These are phyloP conservation scores for Apophysomyces elegans DNA, from an alignment of 371 early-diverging fungal genomes.

Conservation along the genomic window DNA sequence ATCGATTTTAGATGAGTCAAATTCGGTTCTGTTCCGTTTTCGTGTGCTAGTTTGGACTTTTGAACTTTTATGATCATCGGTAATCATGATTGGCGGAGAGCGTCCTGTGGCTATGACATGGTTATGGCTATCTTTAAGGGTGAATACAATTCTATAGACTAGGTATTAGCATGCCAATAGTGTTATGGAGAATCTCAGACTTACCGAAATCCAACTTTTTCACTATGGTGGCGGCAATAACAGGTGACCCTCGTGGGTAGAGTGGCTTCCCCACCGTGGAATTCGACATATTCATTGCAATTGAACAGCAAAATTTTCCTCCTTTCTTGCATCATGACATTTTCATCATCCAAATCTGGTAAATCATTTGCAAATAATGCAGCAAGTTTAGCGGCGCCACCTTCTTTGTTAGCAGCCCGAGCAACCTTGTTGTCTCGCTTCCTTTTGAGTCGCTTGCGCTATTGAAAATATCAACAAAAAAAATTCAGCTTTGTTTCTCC, in stretches of 20 bases:
- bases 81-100: constrained; percentile 86
- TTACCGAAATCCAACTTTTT: constrained; percentile 85
- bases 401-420: constrained; percentile 54
- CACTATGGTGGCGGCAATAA: constrained; percentile 86
- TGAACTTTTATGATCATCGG: constrained; percentile 87
- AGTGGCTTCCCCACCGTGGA: constrained; percentile 75
- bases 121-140: constrained; percentile 61
- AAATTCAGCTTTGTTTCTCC: neutral
- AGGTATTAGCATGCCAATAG: neutral
- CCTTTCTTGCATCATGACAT: constrained; percentile 53
- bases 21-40: constrained; percentile 45
- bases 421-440: constrained; percentile 61
- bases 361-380: constrained; percentile 48
- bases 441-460: constrained; percentile 58
- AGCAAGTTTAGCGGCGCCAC: constrained; percentile 50
- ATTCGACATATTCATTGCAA: constrained; percentile 73
- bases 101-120: constrained; percentile 71
- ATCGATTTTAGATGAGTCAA: constrained; percentile 29
- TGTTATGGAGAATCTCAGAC: neutral
- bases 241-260: constrained; percentile 83
- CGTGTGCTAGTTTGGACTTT: constrained; percentile 50
- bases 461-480: constrained; percentile 5
- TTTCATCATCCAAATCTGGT: constrained; percentile 49
- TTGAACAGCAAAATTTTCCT: constrained; percentile 70
- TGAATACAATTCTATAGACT: constrained; percentile 62